Evolutionary conservation across 169 alveolate genomes (phyloP).

Genomic region (Theileria equi): DNA sequence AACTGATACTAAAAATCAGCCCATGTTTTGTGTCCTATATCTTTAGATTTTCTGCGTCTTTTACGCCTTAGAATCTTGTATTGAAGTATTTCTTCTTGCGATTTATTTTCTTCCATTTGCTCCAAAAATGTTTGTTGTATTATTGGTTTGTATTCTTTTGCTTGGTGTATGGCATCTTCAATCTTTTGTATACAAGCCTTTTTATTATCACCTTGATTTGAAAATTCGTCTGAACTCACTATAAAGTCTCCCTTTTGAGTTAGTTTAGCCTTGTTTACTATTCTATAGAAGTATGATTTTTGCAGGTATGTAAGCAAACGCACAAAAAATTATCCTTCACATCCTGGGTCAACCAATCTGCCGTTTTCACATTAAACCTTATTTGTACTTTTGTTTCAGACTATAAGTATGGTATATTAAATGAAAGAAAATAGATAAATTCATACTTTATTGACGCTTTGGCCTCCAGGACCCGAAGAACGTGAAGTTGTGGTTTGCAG

Average conservation of each 20-base stretch:
- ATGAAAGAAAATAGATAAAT: background rate
- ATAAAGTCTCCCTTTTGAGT: constrained; percentile 56
- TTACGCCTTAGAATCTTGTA: constrained; percentile 49
- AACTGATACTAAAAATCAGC: constrained; percentile 31
- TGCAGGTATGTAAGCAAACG: background rate
- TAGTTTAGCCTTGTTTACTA: constrained; percentile 31
- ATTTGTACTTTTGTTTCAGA: constrained; percentile 77
- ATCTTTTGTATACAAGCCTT: constrained; percentile 49
- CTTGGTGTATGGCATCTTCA: constrained; percentile 32
- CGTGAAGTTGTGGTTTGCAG: constrained; percentile 42
- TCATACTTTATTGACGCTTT: constrained; percentile 74
- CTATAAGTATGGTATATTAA: constrained; percentile 23
- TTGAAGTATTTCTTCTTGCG: constrained; percentile 36
- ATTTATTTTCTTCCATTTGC: constrained; percentile 41
- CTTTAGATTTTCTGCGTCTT: constrained; percentile 29
- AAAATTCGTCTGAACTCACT: constrained; percentile 51
- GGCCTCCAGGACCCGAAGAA: constrained; percentile 81
- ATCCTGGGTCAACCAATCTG: constrained; percentile 65
- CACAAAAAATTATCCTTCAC: constrained; percentile 70
- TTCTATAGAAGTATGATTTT: constrained; percentile 11
- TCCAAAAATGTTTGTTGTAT: constrained; percentile 43
- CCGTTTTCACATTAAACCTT: constrained; percentile 67
- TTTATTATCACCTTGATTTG: constrained; percentile 51
- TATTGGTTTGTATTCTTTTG: constrained; percentile 42
- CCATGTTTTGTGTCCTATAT: constrained; percentile 51